Evolutionary conservation across 1,284 basidiomycete species (phyloP).

Genomic region (Ustilago nuda): DNA sequence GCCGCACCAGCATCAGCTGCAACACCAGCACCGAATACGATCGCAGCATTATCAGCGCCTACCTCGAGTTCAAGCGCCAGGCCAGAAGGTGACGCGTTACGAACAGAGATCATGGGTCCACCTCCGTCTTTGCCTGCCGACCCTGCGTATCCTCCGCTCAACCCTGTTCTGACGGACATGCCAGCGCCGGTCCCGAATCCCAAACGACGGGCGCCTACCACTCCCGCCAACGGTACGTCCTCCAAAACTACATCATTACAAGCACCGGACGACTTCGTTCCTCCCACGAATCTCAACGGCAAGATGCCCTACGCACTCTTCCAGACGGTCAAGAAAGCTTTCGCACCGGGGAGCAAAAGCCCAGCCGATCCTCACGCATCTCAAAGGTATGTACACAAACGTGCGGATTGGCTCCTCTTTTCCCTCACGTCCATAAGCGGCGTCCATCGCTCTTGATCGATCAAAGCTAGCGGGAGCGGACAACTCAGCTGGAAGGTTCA

Average conservation of each 20-base stretch:
- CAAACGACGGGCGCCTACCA: constrained; percentile 21
- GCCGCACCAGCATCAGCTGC: neutral
- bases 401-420: constrained; percentile 7
- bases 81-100: constrained; percentile 21
- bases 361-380: neutral
- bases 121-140: constrained; percentile 43
- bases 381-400: constrained; percentile 31
- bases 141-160: constrained; percentile 43
- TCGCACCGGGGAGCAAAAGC: neutral
- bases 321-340: constrained; percentile 30
- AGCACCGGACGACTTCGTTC: constrained; percentile 25
- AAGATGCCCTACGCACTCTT: constrained; percentile 52
- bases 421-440: neutral
- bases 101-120: constrained; percentile 56
- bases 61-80: neutral
- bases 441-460: neutral
- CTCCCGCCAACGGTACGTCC: constrained; percentile 18
- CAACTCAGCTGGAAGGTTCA: constrained; percentile 4
- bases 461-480: neutral
- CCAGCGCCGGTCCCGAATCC: constrained; percentile 6
- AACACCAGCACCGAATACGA: constrained; percentile 4
- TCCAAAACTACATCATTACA: constrained; percentile 15
- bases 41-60: constrained; percentile 16
- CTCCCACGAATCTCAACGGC: constrained; percentile 41
- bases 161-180: constrained; percentile 29